These are phyloP conservation scores for Aeschynomene evenia DNA, from an alignment of 306 rosid species.

Conservation along the genomic window DNA sequence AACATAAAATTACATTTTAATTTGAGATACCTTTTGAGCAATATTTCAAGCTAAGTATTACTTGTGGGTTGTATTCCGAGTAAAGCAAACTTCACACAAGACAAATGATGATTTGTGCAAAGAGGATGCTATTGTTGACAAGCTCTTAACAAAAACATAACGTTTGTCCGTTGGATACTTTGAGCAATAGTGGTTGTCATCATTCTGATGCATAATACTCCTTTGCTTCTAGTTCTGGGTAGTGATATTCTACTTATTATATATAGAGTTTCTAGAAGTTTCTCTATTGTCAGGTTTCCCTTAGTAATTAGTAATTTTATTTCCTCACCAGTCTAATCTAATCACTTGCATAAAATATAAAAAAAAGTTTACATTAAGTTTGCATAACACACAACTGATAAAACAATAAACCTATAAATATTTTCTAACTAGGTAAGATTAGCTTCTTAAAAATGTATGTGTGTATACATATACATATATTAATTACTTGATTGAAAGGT, in stretches of 20 bases:
- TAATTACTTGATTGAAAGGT: no score
- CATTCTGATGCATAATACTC: conserved; percentile 15
- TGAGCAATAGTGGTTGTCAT: conserved; percentile 34
- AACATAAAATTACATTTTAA: neutral
- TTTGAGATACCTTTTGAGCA: conserved; percentile 36
- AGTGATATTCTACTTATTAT: neutral
- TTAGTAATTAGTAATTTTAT: neutral
- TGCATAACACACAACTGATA: neutral
- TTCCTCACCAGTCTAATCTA: neutral
- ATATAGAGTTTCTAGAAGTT: neutral
- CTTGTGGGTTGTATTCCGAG: conserved; percentile 80
- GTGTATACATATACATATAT: no score
- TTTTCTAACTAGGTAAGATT: neutral
- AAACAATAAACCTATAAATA: no score
- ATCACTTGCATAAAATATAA: neutral
- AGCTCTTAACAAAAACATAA: conserved; percentile 17
- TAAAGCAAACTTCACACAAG: conserved; percentile 31
- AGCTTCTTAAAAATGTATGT: no score
- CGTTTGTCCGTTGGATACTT: conserved; percentile 31
- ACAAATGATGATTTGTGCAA: conserved; percentile 17
- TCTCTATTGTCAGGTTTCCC: neutral
- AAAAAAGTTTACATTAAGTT: no score
- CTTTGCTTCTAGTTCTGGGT: neutral
- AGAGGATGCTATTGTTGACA: conserved; percentile 35
- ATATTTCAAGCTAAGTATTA: conserved; percentile 62